phyloP scores from a whole-genome alignment of 352 stramenopile genomes.

The Pythium rishiriense region DNA sequence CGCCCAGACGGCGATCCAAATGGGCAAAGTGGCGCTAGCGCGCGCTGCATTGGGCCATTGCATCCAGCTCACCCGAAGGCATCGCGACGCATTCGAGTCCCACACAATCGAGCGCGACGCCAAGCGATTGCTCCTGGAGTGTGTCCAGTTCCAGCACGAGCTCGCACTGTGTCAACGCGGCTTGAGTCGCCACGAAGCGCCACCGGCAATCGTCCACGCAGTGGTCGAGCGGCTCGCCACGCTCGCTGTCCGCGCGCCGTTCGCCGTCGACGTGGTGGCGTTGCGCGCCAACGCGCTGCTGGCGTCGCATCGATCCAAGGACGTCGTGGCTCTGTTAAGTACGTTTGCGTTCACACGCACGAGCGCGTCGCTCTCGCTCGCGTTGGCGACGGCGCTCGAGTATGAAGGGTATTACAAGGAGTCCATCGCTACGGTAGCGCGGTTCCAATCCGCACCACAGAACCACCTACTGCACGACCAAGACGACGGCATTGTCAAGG shows the following conservation, averaged over 20 bases:
- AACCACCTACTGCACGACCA: background rate
- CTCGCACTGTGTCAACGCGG: background rate
- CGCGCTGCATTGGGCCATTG: slow-evolving; percentile 6
- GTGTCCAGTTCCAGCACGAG: slow-evolving; percentile 5
- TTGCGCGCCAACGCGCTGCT: background rate
- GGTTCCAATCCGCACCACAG: background rate
- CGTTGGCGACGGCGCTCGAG: slow-evolving; percentile 11
- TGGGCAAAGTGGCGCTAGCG: slow-evolving; percentile 4
- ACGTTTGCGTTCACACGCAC: slow-evolving; percentile 8
- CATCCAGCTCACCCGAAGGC: slow-evolving; percentile 5
- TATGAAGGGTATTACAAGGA: slow-evolving; percentile 19
- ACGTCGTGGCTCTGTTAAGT: background rate
- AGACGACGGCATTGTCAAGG: background rate
- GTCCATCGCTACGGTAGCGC: slow-evolving; percentile 2
- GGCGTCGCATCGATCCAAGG: background rate
- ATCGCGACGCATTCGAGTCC: background rate
- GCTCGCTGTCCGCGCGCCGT: slow-evolving; percentile 1
- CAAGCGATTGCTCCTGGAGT: slow-evolving; percentile 9
- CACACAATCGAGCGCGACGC: background rate
- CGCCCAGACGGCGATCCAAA: background rate
- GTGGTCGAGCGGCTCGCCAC: background rate
- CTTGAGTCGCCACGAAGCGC: background rate
- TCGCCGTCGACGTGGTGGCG: background rate
- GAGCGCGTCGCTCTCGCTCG: slow-evolving; percentile 5
- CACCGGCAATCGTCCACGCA: background rate